Base-by-base conservation (phyloP, 2,329 filamentous ascomycete species). In the Gaeumannomyces sp. region DNA sequence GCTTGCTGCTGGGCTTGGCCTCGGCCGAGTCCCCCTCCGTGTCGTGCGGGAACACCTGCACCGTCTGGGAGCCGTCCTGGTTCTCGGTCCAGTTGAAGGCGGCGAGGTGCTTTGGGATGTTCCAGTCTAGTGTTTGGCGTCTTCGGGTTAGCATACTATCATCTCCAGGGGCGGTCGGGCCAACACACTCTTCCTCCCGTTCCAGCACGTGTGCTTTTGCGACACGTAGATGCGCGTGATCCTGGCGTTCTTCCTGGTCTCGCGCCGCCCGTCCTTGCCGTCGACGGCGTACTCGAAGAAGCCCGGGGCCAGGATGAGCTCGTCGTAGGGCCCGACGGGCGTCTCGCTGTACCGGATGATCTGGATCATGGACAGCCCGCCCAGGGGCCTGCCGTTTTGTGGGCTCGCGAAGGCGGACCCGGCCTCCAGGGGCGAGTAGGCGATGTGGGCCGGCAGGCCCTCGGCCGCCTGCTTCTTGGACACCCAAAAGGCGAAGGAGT, bases 221-320 rank as follows among this genome's bases (percentile, higher is more conserved):
- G 81, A 84, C 19, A 85, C 83, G 68, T 84, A 85, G 14, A 84
- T 82, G 28, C 81, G 76, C n/a, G 82, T 82, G 68, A 83, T 78
- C 45, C 80, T 75, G 10, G 74, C 69, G 61, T 77, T 79, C 56
- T 72, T 75, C 65, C 70, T 76, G 64, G 69, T 76, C 28, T 70
- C 67, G 16, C 71, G 70, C 67, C 70, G 76, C 7, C 71, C 73
- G 11, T 72, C 71, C 29, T 73, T 69, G 22, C 64, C 71, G 28
- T 76, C 76, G 28, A 76, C 73, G 14, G 74, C 73, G 67, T 80
- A 80, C 19, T 76, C 74, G 66, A 80, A 83, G 50, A 70, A 74
- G 1, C 83, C 82, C 0, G 83, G 82, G 2, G 77, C 71, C 35
- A 84, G 68, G 31, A 82, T 72, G 64, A 85, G 70, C 71, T 85